phyloP scores from a whole-genome alignment of 169 alveolate species.

The Plasmodium vivax region DNA sequence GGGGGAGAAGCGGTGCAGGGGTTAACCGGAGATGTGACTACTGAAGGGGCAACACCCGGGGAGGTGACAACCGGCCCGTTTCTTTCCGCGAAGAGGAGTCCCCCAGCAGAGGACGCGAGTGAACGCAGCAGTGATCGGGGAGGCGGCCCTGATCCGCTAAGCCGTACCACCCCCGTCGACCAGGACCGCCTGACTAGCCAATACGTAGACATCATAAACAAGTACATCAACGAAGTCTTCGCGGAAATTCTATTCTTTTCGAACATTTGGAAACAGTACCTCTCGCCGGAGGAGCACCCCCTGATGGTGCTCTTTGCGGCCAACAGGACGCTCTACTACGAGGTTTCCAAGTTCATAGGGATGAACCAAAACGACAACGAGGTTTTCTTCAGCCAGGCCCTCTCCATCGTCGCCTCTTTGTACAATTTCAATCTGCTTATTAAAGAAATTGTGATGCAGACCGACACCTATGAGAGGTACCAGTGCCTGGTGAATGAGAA shows the following conservation, averaged over 20 bases:
- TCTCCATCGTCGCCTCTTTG: slow-evolving; percentile 52
- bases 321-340: slow-evolving; percentile 58
- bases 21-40: no score
- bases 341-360: slow-evolving; percentile 36
- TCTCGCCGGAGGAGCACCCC: slow-evolving; percentile 67
- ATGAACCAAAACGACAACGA: slow-evolving; percentile 2
- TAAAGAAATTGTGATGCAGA: slow-evolving; percentile 65
- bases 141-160: not conserved
- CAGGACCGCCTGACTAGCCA: not conserved
- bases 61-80: not conserved
- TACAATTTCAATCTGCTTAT: slow-evolving; percentile 62
- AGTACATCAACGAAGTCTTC: slow-evolving; percentile 60
- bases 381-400: slow-evolving; percentile 1
- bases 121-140: not conserved
- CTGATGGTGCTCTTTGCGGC: slow-evolving; percentile 56
- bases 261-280: slow-evolving; percentile 59
- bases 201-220: slow-evolving; percentile 38
- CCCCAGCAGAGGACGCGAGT: not conserved
- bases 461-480: slow-evolving; percentile 1
- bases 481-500: not conserved
- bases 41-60: no score
- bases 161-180: not conserved
- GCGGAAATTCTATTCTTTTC: slow-evolving; percentile 71
- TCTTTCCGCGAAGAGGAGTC: not conserved
- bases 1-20: not conserved